These are phyloP conservation scores for Petrea volubilis DNA, from an alignment of 257 asterid species.

Conservation along the genomic window DNA sequence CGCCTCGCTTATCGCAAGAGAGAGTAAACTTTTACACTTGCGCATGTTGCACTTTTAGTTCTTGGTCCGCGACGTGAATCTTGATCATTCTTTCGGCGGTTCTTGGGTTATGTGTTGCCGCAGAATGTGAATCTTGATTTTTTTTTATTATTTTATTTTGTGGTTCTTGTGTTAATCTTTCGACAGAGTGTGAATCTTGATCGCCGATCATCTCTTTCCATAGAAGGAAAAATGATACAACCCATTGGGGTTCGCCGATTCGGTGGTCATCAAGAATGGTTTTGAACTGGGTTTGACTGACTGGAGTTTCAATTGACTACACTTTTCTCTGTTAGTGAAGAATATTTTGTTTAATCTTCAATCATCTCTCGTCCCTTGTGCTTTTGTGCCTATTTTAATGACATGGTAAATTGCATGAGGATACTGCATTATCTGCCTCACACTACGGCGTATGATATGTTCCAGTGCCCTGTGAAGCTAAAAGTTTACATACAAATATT, in stretches of 20 bases:
- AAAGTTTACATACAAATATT: not conserved
- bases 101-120: not conserved
- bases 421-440: not conserved
- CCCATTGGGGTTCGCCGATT: not conserved
- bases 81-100: not conserved
- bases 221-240: not conserved
- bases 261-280: not conserved
- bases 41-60: not conserved
- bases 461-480: not conserved
- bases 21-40: conserved; percentile 28
- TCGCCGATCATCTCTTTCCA: not conserved
- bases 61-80: not conserved
- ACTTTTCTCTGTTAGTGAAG: not conserved
- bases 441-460: not conserved
- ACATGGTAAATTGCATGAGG: not conserved
- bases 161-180: not conserved
- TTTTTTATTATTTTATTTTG: not conserved
- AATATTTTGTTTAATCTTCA: not conserved
- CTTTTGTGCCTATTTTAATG: not conserved
- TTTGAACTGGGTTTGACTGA: not conserved
- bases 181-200: not conserved
- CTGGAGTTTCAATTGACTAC: not conserved
- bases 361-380: not conserved
- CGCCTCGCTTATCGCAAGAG: conserved; percentile 54
- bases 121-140: not conserved